phyloP scores from a whole-genome alignment of 1,139 yeast species.

The Suhomyces wounanorum region DNA sequence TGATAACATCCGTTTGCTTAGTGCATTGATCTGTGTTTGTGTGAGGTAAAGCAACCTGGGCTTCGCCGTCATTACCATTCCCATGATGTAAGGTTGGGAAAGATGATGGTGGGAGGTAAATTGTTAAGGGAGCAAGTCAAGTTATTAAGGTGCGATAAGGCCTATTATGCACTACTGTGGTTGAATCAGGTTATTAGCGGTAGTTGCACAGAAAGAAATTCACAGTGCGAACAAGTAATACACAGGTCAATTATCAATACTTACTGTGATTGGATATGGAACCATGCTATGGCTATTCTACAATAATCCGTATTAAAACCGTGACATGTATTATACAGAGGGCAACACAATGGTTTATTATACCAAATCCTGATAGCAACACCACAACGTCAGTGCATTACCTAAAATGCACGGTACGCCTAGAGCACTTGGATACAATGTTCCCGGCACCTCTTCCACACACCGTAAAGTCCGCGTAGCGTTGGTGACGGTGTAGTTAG shows the following conservation, averaged over 20 bases:
- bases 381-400: conserved; percentile 60
- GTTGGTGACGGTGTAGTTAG: conserved; percentile 6
- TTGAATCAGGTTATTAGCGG: neutral
- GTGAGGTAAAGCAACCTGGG: conserved; percentile 34
- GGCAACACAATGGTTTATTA: conserved; percentile 21
- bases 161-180: neutral
- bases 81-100: conserved; percentile 18
- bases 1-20: conserved; percentile 14
- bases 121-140: conserved; percentile 4
- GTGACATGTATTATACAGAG: conserved; percentile 15
- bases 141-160: conserved; percentile 5
- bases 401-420: conserved; percentile 58
- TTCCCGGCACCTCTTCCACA: conserved; percentile 18
- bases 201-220: neutral
- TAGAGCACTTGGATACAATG: conserved; percentile 52
- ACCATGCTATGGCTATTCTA: conserved; percentile 1
- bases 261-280: neutral
- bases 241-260: neutral
- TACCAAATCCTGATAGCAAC: conserved; percentile 61
- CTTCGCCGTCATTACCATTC: conserved; percentile 35
- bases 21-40: conserved; percentile 22
- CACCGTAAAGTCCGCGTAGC: conserved; percentile 3
- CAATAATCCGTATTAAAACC: conserved; percentile 8
- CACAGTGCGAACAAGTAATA: neutral
- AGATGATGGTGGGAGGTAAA: neutral